Evolutionary conservation across 305 asterid species (phyloP).

Genomic region (Fraxinus baroniana): DNA sequence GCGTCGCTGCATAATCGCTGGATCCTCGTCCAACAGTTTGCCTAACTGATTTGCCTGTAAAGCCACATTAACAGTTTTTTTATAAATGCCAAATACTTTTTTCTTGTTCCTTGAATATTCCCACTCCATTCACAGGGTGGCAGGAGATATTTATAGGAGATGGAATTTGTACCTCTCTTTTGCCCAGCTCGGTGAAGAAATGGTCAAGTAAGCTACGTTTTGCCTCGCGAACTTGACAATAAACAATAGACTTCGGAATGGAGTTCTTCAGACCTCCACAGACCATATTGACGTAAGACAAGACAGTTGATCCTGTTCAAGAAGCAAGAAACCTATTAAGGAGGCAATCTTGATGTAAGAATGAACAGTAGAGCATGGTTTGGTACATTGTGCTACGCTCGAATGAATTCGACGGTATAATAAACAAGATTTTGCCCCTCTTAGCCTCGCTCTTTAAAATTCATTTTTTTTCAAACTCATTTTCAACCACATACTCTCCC

Average conservation of each 20-base stretch:
- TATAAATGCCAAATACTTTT: neutral
- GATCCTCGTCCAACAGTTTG: constrained; percentile 86
- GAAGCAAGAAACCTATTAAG: neutral
- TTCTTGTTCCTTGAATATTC: neutral
- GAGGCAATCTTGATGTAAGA: neutral
- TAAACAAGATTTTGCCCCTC: neutral
- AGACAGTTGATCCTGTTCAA: constrained; percentile 71
- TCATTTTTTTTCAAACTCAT: neutral
- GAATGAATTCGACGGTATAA: neutral
- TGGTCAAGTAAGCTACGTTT: constrained; percentile 88
- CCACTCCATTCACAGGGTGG: neutral
- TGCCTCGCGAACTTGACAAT: constrained; percentile 97
- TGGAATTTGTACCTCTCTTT: constrained; percentile 59
- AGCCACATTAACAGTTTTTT: constrained; percentile 5
- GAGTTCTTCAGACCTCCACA: constrained; percentile 83
- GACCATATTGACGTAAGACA: constrained; percentile 90
- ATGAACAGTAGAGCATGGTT: neutral
- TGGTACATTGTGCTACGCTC: neutral
- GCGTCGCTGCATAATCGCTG: constrained; percentile 86
- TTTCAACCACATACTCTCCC: neutral
- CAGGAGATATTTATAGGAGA: neutral
- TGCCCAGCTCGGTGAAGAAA: constrained; percentile 83
- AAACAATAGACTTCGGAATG: constrained; percentile 90
- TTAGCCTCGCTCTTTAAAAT: neutral
- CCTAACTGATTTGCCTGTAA: constrained; percentile 75